Base-by-base conservation (phyloP, 306 rosid genomes). In the Sindora glabra region DNA sequence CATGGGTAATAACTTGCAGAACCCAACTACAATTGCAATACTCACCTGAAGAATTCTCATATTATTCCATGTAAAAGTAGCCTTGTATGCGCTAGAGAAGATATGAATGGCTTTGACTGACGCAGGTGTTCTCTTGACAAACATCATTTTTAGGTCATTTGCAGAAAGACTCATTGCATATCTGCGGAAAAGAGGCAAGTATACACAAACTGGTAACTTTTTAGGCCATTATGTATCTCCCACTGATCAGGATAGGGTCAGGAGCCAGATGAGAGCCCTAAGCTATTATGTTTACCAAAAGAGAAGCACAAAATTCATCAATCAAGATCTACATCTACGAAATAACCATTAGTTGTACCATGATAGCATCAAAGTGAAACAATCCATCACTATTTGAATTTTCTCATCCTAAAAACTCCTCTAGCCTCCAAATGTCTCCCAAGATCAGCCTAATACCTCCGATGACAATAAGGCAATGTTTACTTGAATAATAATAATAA, bases 21-120 rank as follows among this genome's bases (percentile, higher is more conserved):
- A 18, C 41, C 51, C 36, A 32, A 36, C 48, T 41, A 34, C 29
- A 46, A 61, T 37, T 64, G 22, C 52, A 69, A 52, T 45, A 65
- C 68, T 51, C 25, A 86, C 98, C 90, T 92, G 94, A 79, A 88
- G 90, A 54, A 86, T 86, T 38, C 78, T 87, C 90, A 88, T 86
- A 77, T 86, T 78, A 74, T 88, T 88, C 98, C 98, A 92, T 15
- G 98, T 79, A n/a, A 79, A 78, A 46, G 84, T 72, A 48, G 95
- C 95, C 83, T 88, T 92, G 74, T 77, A 83, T 7, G 94, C 96
- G 78, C 96, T 92, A 47, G 98, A 92, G 67, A 92, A 71, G 68
- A 92, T 81, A 73, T 88, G 98, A 55, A 92, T 53, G 41, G 55
- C 41, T 81, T 88, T 92, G 88, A 71, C 80, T 48, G 85, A 81